These are phyloP conservation scores for Pythium insidiosum DNA, from an alignment of 352 stramenopile species.

Conservation along the genomic window DNA sequence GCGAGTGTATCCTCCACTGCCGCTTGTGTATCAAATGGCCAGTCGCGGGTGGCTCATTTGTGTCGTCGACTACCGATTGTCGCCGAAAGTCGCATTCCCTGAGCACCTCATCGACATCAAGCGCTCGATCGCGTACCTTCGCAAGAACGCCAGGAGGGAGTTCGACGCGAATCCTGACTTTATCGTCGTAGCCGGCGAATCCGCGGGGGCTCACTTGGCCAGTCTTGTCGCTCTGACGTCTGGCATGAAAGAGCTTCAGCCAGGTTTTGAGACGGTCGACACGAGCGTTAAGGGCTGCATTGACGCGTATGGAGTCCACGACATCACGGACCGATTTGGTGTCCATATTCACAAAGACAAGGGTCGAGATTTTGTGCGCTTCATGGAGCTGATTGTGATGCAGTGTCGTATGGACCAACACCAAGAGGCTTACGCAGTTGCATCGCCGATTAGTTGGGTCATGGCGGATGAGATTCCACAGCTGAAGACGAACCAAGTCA, in stretches of 20 bases:
- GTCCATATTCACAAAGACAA: conserved; percentile 56
- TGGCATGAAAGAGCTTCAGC: conserved; percentile 53
- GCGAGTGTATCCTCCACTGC: conserved; percentile 30
- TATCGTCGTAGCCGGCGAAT: conserved; percentile 67
- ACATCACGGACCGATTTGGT: conserved; percentile 61
- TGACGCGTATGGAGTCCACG: conserved; percentile 70
- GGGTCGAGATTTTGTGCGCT: conserved; percentile 45
- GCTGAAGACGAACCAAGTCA: conserved; percentile 14
- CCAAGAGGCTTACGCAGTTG: conserved; percentile 38
- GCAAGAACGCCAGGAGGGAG: conserved; percentile 26
- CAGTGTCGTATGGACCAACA: conserved; percentile 53
- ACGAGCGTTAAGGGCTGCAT: conserved; percentile 66
- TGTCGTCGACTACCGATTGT: conserved; percentile 70
- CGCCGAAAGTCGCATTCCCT: conserved; percentile 54
- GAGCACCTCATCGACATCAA: conserved; percentile 34
- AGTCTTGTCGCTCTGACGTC: conserved; percentile 61
- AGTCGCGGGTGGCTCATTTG: conserved; percentile 60
- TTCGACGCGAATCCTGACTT: conserved; percentile 53
- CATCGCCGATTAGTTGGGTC: conserved; percentile 52
- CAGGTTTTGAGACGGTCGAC: conserved; percentile 69
- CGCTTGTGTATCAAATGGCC: conserved; percentile 56
- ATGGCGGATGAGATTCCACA: conserved; percentile 18
- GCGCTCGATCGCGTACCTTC: conserved; percentile 30
- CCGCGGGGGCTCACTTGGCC: conserved; percentile 58
- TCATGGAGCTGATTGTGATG: conserved; percentile 65